Conservation (phyloP, 371 early-diverging fungal genomes). For the Chytridiales sp. region DNA sequence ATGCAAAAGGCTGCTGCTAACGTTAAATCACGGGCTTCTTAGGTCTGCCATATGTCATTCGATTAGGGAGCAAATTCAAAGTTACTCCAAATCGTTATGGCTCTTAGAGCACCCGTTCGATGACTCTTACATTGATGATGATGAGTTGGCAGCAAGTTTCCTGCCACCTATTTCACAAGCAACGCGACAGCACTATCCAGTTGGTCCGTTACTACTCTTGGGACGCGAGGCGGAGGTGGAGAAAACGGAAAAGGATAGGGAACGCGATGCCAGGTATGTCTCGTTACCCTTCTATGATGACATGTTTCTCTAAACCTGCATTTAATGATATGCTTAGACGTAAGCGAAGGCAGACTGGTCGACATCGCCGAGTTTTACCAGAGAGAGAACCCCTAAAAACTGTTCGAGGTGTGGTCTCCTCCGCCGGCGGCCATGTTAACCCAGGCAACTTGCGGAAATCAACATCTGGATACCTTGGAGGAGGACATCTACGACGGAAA, state of each 20-base stretch:
- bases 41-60: conserved; percentile 88
- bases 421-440: not conserved
- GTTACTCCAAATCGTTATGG: conserved; percentile 75
- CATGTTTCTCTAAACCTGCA: conserved; percentile 10
- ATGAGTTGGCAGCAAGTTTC: conserved; percentile 68
- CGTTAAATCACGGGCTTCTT: conserved; percentile 10
- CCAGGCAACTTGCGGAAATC: not conserved
- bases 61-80: conserved; percentile 91
- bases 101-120: conserved; percentile 78
- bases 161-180: conserved; percentile 61
- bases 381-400: conserved; percentile 66
- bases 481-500: conserved; percentile 7
- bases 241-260: conserved; percentile 74
- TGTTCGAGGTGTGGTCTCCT: not conserved
- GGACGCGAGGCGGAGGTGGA: conserved; percentile 74
- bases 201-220: conserved; percentile 58
- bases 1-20: not conserved
- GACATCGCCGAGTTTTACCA: conserved; percentile 69
- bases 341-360: conserved; percentile 75
- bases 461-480: not conserved
- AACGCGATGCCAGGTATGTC: conserved; percentile 60
- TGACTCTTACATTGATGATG: conserved; percentile 67
- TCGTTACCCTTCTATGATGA: not conserved
- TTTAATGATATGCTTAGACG: conserved; percentile 48
- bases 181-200: conserved; percentile 57